Percentiles rank a stretch among this genome's conserved stretches.
Evolutionary conservation across 345 rosid species (phyloP).

Genomic region (Atalantia buxifolia): DNA sequence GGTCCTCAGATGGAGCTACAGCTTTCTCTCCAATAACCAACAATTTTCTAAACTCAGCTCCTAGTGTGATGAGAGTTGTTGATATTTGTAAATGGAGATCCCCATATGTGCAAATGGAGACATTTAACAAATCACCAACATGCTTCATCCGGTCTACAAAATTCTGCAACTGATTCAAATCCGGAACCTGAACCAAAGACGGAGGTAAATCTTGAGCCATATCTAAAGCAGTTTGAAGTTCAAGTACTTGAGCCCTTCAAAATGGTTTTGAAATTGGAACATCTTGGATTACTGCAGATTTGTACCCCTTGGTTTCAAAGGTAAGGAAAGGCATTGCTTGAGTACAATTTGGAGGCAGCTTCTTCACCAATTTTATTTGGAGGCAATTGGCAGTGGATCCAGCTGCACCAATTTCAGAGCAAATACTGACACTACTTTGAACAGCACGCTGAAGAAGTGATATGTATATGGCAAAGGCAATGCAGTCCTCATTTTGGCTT

Average conservation of each 20-base stretch:
- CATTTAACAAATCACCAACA: conserved; percentile 77
- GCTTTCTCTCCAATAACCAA: conserved; percentile 74
- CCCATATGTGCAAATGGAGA: conserved; percentile 79
- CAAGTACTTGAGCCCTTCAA: too few species aligned
- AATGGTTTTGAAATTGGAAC: too few species aligned
- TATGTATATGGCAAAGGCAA: conserved; percentile 71
- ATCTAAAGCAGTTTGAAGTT: conserved; percentile 78
- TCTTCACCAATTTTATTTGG: too few species aligned
- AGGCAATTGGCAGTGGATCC: too few species aligned
- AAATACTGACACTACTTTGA: conserved; percentile 82
- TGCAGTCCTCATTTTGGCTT: conserved; percentile 88
- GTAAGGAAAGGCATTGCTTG: too few species aligned
- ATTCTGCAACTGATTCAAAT: conserved; percentile 72
- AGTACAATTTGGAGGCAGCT: too few species aligned
- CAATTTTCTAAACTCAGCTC: conserved; percentile 75
- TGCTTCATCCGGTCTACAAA: conserved; percentile 86
- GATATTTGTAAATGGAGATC: conserved; percentile 80
- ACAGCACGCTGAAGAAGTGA: conserved; percentile 86
- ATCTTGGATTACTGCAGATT: too few species aligned
- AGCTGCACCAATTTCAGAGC: too few species aligned
- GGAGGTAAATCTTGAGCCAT: conserved; percentile 69
- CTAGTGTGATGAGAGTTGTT: conserved; percentile 77
- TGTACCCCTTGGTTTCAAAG: too few species aligned
- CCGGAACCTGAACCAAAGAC: conserved; percentile 78
- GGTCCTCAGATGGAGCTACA: conserved; percentile 66